phyloP scores from a whole-genome alignment of 441 rosid genomes.

The Euphorbia schlechtendalii region DNA sequence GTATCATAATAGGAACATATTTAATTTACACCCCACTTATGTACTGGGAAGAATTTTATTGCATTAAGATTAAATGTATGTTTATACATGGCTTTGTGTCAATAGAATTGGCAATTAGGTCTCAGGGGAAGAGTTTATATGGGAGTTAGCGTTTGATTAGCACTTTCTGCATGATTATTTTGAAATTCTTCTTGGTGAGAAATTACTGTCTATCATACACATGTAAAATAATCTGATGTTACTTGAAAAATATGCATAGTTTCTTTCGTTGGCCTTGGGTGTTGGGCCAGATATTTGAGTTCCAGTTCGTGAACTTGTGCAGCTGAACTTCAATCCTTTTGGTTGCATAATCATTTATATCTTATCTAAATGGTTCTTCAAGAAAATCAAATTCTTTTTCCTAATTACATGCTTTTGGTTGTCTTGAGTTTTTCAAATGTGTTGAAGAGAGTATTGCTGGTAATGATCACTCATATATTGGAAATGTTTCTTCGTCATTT shows the following conservation, averaged over 20 bases:
- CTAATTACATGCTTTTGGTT: neutral
- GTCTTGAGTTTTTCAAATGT: neutral
- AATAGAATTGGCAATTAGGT: neutral
- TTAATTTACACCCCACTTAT: neutral
- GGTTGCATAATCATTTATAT: neutral
- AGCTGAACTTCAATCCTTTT: neutral
- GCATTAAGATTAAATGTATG: too few relatives aligned
- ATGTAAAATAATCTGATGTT: neutral
- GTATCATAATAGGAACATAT: neutral
- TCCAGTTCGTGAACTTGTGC: neutral
- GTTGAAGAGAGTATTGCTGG: neutral
- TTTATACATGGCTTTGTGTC: neutral
- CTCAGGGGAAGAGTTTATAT: neutral
- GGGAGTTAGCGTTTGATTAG: neutral
- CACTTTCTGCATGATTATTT: neutral
- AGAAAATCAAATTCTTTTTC: neutral
- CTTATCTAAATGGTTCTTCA: neutral
- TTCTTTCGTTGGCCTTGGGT: neutral
- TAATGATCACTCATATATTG: too few relatives aligned
- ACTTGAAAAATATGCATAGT: neutral
- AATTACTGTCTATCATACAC: neutral
- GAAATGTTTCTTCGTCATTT: conserved; percentile 9
- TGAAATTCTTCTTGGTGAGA: neutral
- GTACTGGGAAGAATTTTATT: neutral
- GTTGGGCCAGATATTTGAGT: neutral